Evolutionary conservation across 768 basidiomycete genomes (phyloP), one percentile per base, ranked within the genome.

Genomic region (Amanita molliuscula): DNA sequence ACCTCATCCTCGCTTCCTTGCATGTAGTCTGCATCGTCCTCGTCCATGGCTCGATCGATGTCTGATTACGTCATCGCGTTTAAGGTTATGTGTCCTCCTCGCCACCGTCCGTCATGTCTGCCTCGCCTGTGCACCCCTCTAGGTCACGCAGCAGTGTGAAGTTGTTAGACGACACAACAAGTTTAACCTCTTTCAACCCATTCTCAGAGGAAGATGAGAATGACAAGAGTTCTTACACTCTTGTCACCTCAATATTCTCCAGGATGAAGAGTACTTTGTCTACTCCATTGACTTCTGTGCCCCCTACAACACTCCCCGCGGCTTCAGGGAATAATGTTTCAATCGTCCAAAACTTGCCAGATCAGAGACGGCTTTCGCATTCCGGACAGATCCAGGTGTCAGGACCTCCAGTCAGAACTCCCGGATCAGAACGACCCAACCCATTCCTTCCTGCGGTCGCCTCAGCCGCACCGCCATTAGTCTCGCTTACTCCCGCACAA

Each of bases 11-110:
- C 86, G 61, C 81, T 84, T 45, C 83, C 87, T 67, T 88, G 86
- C 88, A 92, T 90, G 59, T 92, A 92, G 67, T 91, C 89, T 59
- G 90, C 90, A 70, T 92, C 89, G 64, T 92, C 89, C 55, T 92
- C 89, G 70, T 92, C 89, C 89, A 92, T 92, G 51, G 36, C 28
- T 43, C 21, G 29, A 33, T 20, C 31, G 37, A 44, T 42, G 21
- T 51, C 46, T 46, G 36, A 53, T 50, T 50, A 52, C 41, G 35
- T 47, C 37, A 67, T 65, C 59, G 65, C 64, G 33, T 62, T 61
- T 38, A 55, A 55, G 61, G 29, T 37, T 47, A 34, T 33, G 33
- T 21, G 38, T 40, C 38, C 38, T 40, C 38, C 38, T 20, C 21
- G 34, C 35, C 21, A 20, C 23, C 9, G 34, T 38, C 33, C 25